Percentiles rank a stretch among this genome's conserved stretches.
Conservation (phyloP, 2,329 filamentous ascomycete species). For the Hypoxylon sp. region DNA sequence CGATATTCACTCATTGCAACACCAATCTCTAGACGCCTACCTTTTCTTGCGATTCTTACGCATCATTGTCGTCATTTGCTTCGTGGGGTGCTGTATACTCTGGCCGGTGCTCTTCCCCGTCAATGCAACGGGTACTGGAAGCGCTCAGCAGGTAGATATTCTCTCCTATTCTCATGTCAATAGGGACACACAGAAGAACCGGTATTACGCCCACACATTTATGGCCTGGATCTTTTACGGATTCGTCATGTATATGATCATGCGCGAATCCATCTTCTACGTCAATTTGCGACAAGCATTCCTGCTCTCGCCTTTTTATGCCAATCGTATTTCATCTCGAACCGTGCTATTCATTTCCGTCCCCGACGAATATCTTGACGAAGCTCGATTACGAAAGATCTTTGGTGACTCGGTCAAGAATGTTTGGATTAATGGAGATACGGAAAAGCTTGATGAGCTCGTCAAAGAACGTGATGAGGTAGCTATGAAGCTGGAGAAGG, state of each 20-base stretch:
- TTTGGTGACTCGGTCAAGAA: conserved; percentile 87
- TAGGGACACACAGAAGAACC: conserved; percentile 67
- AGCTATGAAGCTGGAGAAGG: conserved; percentile 85
- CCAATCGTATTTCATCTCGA: conserved; percentile 87
- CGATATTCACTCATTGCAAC: conserved; percentile 87
- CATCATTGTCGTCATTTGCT: conserved; percentile 80
- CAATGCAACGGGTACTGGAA: conserved; percentile 84
- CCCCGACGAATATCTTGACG: conserved; percentile 81
- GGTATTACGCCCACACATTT: conserved; percentile 86
- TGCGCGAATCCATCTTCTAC: conserved; percentile 90
- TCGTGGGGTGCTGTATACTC: conserved; percentile 86
- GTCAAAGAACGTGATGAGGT: conserved; percentile 86
- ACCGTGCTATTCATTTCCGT: conserved; percentile 93
- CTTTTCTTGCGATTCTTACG: conserved; percentile 91
- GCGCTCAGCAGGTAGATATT: conserved; percentile 77
- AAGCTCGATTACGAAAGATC: conserved; percentile 81
- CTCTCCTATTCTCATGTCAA: conserved; percentile 84
- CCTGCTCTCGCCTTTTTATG: conserved; percentile 85
- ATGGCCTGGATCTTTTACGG: conserved; percentile 86
- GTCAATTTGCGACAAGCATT: conserved; percentile 95
- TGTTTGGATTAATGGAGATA: conserved; percentile 87
- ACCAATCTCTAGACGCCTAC: conserved; percentile 93
- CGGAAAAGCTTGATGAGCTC: conserved; percentile 81
- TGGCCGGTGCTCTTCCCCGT: conserved; percentile 91
- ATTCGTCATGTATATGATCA: conserved; percentile 90